Percentiles rank a stretch among this genome's conserved stretches.
Evolutionary conservation across 2,329 filamentous ascomycete species (phyloP).

Genomic region (Colletotrichum australisinense): DNA sequence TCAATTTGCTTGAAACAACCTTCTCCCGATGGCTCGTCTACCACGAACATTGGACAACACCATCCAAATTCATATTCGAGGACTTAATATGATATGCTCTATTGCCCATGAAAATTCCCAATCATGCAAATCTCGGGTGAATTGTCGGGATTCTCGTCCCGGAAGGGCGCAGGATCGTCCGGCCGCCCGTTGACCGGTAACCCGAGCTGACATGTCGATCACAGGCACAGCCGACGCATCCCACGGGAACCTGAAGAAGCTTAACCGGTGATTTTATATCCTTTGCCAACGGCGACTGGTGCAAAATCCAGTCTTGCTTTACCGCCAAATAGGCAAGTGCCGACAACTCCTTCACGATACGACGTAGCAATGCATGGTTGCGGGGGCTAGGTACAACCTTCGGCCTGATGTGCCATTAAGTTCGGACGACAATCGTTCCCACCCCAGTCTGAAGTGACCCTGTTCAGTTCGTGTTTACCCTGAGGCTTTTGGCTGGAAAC

Average conservation of each 20-base stretch:
- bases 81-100: neutral
- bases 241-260: neutral
- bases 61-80: neutral
- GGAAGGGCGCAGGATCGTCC: neutral
- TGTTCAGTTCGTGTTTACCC: neutral
- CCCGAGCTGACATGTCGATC: conserved; percentile 6
- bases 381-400: neutral
- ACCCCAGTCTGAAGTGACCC: neutral
- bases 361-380: conserved; percentile 3
- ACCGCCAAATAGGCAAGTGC: neutral
- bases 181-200: neutral
- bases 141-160: neutral
- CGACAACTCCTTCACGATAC: neutral
- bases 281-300: neutral
- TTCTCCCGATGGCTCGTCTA: neutral
- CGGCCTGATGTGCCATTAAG: conserved; percentile 3
- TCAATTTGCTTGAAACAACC: conserved; percentile 19
- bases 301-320: neutral
- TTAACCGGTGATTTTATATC: neutral
- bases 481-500: neutral
- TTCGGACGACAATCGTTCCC: conserved; percentile 9
- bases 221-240: neutral
- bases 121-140: neutral
- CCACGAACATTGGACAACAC: neutral
- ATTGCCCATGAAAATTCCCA: neutral